Evolutionary conservation across 768 basidiomycete species (phyloP), one percentile per base, ranked within the genome.

Genomic region (Trametes sanguinea): DNA sequence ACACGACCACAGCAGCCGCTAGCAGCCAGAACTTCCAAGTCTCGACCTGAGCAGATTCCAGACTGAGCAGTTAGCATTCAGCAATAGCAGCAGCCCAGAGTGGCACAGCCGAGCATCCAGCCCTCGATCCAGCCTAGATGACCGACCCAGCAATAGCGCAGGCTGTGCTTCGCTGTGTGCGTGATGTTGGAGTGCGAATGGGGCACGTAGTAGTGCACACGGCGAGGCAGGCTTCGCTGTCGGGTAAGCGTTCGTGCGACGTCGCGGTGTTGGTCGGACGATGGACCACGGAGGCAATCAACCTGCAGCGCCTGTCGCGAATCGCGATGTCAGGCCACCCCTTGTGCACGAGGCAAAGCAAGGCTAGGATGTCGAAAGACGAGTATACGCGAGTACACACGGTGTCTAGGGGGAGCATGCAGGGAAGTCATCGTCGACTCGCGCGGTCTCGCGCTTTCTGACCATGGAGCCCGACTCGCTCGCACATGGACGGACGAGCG

Each of bases 191-290:
- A 44, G 53, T 22, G 29, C 10, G 29, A 37, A 10, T 10, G 29
- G 14, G 27, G 2, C 42, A 13, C 13, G 48, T n/a, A 32, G 22
- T 16, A 43, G 50, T 16, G 39, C n/a, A 29, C 30, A 32, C 48
- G 48, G 57, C 50, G 50, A 35, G 57, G 11, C 22, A 35, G 50
- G 50, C 50, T 51, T 59, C 57, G 50, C 16, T 59, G 57, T 44
- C 50, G 51, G 11, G 47, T 58, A 51, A 35, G 50, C 57, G 50
- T 50, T 48, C 29, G 50, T 10, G 5, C 35, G 33, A 30, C 17
- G 51, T 53, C 22, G 22, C 22, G 22, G 22, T 22, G 22, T 22
- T 22, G 22, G 22, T 22, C 37, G 17, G 48, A 50, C 30, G 48
- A 50, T 30, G 11, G 22, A 2, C 48, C 29, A 11, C 29, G 22